Conservation (phyloP, 2,329 filamentous ascomycete species). For the Hypoxylon sp. region DNA sequence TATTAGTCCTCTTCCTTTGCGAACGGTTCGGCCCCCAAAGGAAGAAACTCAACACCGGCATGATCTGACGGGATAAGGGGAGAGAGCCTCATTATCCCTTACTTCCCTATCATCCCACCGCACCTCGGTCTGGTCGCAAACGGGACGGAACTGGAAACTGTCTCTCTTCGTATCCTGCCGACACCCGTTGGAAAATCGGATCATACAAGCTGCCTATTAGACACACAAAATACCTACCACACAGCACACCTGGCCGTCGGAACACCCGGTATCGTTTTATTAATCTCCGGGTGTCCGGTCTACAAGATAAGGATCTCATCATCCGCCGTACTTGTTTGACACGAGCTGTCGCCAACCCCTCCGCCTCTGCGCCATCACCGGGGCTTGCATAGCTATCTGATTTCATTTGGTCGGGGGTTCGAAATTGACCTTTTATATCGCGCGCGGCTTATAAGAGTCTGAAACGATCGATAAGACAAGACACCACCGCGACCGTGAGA, state of each 20-base stretch:
- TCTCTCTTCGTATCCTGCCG: conserved; percentile 24
- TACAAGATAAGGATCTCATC: conserved; percentile 13
- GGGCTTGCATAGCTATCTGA: neutral
- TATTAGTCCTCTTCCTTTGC: conserved; percentile 7
- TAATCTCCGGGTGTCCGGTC: conserved; percentile 14
- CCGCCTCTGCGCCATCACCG: no score
- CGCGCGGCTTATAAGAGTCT: conserved; percentile 4
- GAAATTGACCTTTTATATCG: conserved; percentile 4
- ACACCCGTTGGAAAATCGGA: conserved; percentile 30
- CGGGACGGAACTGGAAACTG: conserved; percentile 6
- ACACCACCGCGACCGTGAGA: conserved; percentile 1
- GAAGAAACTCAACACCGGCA: neutral
- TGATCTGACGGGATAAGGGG: conserved; percentile 8
- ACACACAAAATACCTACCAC: conserved; percentile 13
- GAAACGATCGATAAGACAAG: conserved; percentile 4
- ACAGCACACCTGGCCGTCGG: neutral
- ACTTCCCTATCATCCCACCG: neutral
- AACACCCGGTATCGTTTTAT: conserved; percentile 9
- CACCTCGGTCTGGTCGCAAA: conserved; percentile 6
- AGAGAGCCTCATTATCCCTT: neutral
- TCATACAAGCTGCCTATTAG: conserved; percentile 8
- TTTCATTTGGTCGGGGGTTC: neutral
- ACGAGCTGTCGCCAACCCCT: conserved; percentile 1
- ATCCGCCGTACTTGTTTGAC: conserved; percentile 18
- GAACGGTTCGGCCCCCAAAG: neutral